Conservation (phyloP, 805 yeast species). For the Saturnispora sanitii region DNA sequence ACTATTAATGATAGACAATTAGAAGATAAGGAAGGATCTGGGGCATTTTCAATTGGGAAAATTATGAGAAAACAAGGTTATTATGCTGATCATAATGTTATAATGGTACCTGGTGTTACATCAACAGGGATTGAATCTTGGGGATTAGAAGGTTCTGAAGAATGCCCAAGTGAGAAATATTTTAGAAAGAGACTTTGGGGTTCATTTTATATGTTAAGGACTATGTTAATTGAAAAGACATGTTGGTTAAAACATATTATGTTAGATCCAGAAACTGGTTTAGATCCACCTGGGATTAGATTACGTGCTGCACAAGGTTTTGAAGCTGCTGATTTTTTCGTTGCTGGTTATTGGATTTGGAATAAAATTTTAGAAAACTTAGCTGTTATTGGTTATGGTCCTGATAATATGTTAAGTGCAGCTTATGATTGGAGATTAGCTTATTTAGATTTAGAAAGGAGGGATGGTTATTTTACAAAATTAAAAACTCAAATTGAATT, state of each 20-base stretch:
- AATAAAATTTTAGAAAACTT: slow-evolving; percentile 88
- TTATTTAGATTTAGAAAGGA: slow-evolving; percentile 73
- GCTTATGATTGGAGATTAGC: slow-evolving; percentile 95
- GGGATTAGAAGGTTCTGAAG: slow-evolving; percentile 67
- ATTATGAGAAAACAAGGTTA: slow-evolving; percentile 42
- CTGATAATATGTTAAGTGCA: slow-evolving; percentile 83
- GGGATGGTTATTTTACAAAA: slow-evolving; percentile 79
- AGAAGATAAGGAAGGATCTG: slow-evolving; percentile 49
- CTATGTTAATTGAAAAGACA: slow-evolving; percentile 82
- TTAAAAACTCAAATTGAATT: slow-evolving; percentile 67
- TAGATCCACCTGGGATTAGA: slow-evolving; percentile 78
- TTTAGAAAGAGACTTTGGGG: slow-evolving; percentile 96
- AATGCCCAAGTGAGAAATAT: slow-evolving; percentile 75
- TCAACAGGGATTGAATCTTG: slow-evolving; percentile 93
- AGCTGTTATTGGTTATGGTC: slow-evolving; percentile 90
- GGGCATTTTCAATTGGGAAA: slow-evolving; percentile 82
- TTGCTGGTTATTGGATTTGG: slow-evolving; percentile 99
- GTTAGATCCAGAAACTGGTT: slow-evolving; percentile 84
- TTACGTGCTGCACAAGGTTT: slow-evolving; percentile 91
- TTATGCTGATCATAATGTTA: slow-evolving; percentile 61
- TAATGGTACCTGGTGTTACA: slow-evolving; percentile 92
- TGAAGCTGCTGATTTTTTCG: slow-evolving; percentile 92
- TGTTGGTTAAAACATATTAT: slow-evolving; percentile 92
- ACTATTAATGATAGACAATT: slow-evolving; percentile 48
- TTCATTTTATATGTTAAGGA: slow-evolving; percentile 84